Conservation (phyloP, 1,284 basidiomycete species). For the Ganoderma sinense region DNA sequence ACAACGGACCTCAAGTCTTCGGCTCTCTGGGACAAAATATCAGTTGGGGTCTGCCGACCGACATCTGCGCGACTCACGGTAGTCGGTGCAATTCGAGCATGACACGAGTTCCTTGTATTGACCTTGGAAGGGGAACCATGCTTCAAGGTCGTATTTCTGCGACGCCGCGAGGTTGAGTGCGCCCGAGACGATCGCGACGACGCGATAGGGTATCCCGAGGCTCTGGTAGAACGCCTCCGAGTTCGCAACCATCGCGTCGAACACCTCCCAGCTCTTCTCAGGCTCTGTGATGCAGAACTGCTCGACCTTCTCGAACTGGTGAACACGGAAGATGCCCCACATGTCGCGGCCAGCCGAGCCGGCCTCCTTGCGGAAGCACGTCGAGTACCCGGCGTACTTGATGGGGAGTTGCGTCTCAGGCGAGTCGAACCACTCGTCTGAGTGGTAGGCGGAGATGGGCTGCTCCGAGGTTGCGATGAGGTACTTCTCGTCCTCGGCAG, state of each 20-base stretch:
- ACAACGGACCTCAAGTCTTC: slow-evolving; percentile 89
- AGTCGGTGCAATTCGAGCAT: slow-evolving; percentile 94
- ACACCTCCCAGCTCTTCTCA: slow-evolving; percentile 92
- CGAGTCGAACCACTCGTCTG: slow-evolving; percentile 97
- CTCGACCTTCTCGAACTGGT: slow-evolving; percentile 99
- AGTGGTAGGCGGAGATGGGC: slow-evolving; percentile 95
- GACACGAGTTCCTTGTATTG: slow-evolving; percentile 96
- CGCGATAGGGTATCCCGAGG: slow-evolving; percentile 88
- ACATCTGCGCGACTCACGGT: slow-evolving; percentile 67
- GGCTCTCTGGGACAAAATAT: slow-evolving; percentile 68
- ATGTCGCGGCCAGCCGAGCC: slow-evolving; percentile 97
- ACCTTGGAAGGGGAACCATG: slow-evolving; percentile 99
- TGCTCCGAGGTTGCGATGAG: slow-evolving; percentile 99
- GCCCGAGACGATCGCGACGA: slow-evolving; percentile 96
- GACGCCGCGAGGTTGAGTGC: slow-evolving; percentile 96
- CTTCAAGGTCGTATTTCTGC: slow-evolving; percentile 98
- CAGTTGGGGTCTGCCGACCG: not conserved
- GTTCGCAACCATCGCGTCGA: slow-evolving; percentile 90
- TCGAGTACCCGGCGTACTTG: slow-evolving; percentile 85
- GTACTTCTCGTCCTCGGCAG: slow-evolving; percentile 96
- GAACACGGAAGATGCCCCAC: slow-evolving; percentile 99
- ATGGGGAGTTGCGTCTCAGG: slow-evolving; percentile 92
- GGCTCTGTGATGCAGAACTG: slow-evolving; percentile 97
- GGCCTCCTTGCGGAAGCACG: slow-evolving; percentile 99
- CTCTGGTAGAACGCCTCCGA: slow-evolving; percentile 97